Percentiles rank a stretch among this genome's conserved stretches.
Conservation (phyloP, 495 filamentous ascomycete genomes). For the Cryomyces antarcticus region DNA sequence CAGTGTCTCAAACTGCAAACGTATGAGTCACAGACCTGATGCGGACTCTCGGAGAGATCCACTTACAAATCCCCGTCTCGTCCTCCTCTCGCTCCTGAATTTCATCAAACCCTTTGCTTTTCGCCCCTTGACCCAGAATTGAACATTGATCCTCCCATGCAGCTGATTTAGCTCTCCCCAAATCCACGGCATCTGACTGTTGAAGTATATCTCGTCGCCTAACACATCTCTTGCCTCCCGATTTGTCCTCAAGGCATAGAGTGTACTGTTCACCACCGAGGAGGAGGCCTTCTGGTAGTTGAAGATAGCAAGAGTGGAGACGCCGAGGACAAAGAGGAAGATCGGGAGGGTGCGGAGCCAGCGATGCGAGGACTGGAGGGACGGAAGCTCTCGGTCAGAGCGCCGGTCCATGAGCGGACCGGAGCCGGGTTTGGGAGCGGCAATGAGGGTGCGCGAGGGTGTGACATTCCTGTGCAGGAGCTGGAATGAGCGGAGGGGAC, state of each 20-base stretch:
- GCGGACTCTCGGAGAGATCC: constrained; percentile 31
- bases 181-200: constrained; percentile 78
- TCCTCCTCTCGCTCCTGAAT: constrained; percentile 56
- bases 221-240: constrained; percentile 49
- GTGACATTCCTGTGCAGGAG: neutral
- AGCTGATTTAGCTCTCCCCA: constrained; percentile 83
- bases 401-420: constrained; percentile 66
- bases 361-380: constrained; percentile 12
- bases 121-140: constrained; percentile 72
- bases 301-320: constrained; percentile 67
- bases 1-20: constrained; percentile 80
- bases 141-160: constrained; percentile 75
- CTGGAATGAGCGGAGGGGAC: too few species aligned
- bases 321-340: constrained; percentile 36
- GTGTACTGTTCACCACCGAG: constrained; percentile 60
- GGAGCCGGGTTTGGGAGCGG: constrained; percentile 14
- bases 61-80: constrained; percentile 50
- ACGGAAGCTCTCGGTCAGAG: constrained; percentile 60
- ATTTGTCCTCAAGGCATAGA: constrained; percentile 79
- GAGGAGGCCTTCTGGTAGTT: constrained; percentile 90
- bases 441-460: constrained; percentile 12
- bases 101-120: constrained; percentile 50
- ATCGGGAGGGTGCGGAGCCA: constrained; percentile 37
- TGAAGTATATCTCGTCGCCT: constrained; percentile 87
- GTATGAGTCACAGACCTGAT: constrained; percentile 30